Conservation (phyloP, 1,284 basidiomycete genomes). For the Ceratobasidium papillatum region DNA sequence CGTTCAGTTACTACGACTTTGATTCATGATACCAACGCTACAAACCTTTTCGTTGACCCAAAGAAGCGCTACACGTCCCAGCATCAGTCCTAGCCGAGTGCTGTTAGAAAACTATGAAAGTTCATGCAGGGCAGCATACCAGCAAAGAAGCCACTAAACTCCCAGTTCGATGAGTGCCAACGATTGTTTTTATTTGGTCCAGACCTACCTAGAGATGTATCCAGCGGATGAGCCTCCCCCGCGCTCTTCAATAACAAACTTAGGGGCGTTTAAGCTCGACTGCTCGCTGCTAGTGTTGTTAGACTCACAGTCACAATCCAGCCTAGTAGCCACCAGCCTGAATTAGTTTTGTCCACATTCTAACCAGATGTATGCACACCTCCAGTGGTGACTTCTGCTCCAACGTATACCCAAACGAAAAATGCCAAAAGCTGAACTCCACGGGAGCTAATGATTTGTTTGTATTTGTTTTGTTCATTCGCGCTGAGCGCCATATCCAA, state of each 20-base stretch:
- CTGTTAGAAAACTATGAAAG: neutral
- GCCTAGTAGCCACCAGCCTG: neutral
- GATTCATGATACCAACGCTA: neutral
- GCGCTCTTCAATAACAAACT: slow-evolving; percentile 48
- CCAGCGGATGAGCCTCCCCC: slow-evolving; percentile 51
- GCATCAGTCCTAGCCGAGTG: slow-evolving; percentile 45
- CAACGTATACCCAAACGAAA: slow-evolving; percentile 73
- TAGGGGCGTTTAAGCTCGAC: neutral
- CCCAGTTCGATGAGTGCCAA: neutral
- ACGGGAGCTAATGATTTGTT: slow-evolving; percentile 63
- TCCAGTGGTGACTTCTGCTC: slow-evolving; percentile 71
- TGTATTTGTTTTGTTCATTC: slow-evolving; percentile 59
- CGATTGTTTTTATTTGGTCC: neutral
- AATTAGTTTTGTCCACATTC: too few relatives aligned
- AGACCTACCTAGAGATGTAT: slow-evolving; percentile 50
- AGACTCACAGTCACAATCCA: slow-evolving; percentile 29
- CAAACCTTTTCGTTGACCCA: slow-evolving; percentile 48
- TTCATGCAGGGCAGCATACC: neutral
- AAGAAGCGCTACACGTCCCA: slow-evolving; percentile 49
- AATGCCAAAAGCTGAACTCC: slow-evolving; percentile 67
- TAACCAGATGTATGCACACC: slow-evolving; percentile 52
- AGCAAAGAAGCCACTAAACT: slow-evolving; percentile 11
- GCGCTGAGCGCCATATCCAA: slow-evolving; percentile 47
- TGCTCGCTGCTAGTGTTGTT: neutral
- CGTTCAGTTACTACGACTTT: neutral